Conservation (phyloP, 1,284 basidiomycete genomes). For the Somion occarium region DNA sequence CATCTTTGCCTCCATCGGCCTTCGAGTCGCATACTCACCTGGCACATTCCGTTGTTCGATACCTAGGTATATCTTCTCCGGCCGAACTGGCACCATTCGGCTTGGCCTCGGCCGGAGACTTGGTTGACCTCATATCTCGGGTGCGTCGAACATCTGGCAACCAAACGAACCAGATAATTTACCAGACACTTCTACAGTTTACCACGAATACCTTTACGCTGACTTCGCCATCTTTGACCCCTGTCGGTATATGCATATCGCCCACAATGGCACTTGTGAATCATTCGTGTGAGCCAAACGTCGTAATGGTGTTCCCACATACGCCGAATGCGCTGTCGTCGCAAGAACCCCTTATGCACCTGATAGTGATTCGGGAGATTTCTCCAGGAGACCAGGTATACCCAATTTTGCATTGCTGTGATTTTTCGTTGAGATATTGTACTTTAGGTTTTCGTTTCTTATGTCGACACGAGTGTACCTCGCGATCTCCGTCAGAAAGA, state of each 20-base stretch:
- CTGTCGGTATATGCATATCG: constrained; percentile 79
- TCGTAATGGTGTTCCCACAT: constrained; percentile 83
- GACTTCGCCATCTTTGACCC: constrained; percentile 67
- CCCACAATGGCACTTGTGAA: constrained; percentile 81
- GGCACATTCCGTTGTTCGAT: constrained; percentile 67
- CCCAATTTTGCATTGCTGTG: too few species aligned
- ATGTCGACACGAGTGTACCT: constrained; percentile 82
- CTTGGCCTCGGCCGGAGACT: constrained; percentile 49
- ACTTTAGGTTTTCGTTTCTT: constrained; percentile 64
- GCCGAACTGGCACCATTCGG: constrained; percentile 54
- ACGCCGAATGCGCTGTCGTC: constrained; percentile 25
- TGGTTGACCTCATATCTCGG: constrained; percentile 69
- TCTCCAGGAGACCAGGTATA: constrained; percentile 63
- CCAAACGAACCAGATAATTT: constrained; percentile 1
- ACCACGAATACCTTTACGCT: constrained; percentile 86
- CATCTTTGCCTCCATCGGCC: constrained; percentile 40
- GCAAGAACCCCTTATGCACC: constrained; percentile 62
- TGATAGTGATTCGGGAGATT: constrained; percentile 69
- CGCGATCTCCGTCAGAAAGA: constrained; percentile 48
- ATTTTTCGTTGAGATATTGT: constrained; percentile 4
- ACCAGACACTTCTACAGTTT: constrained; percentile 49
- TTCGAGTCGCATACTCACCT: constrained; percentile 60
- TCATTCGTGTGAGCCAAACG: constrained; percentile 90
- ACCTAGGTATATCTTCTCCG: constrained; percentile 53
- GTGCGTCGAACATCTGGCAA: constrained; percentile 33